phyloP scores from a whole-genome alignment of 768 basidiomycete species.

The Gloeophyllum trabeum region DNA sequence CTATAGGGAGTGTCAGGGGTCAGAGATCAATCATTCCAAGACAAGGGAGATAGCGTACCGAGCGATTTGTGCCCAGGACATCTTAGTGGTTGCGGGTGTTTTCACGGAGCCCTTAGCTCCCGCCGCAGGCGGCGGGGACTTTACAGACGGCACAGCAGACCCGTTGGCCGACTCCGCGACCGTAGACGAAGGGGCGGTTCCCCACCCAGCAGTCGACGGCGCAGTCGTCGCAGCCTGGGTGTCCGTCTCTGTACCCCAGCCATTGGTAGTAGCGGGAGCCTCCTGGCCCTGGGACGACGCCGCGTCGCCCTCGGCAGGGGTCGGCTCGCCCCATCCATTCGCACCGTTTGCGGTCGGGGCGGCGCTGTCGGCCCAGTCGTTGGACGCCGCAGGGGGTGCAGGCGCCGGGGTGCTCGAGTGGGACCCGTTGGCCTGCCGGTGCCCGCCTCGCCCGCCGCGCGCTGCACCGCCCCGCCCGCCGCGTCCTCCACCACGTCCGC shows the following conservation, averaged over 20 bases:
- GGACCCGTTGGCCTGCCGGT: slow-evolving; percentile 23
- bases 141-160: slow-evolving; percentile 17
- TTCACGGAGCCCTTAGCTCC: too few relatives aligned
- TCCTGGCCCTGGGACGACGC: slow-evolving; percentile 15
- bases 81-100: slow-evolving; percentile 61
- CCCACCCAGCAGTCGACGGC: slow-evolving; percentile 9
- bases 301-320: slow-evolving; percentile 13
- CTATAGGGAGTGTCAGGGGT: too few relatives aligned
- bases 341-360: slow-evolving; percentile 16
- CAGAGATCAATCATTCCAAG: too few relatives aligned
- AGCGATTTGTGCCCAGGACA: slow-evolving; percentile 83
- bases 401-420: slow-evolving; percentile 25
- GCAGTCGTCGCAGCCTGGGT: slow-evolving; percentile 9
- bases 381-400: slow-evolving; percentile 2
- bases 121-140: too few relatives aligned
- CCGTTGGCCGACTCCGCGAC: slow-evolving; percentile 24
- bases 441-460: slow-evolving; percentile 35
- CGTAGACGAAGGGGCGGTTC: slow-evolving; percentile 5
- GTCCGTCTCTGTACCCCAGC: slow-evolving; percentile 18
- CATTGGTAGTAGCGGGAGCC: slow-evolving; percentile 15
- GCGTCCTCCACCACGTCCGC: slow-evolving; percentile 40
- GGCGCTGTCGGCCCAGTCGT: slow-evolving; percentile 17
- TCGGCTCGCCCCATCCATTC: slow-evolving; percentile 23
- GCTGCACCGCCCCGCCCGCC: slow-evolving; percentile 27
- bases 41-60: too few relatives aligned